Evolutionary conservation across 164 flowering plant species (phyloP), one percentile per base, ranked within the genome.

Genomic region (Liriodendron chinense): DNA sequence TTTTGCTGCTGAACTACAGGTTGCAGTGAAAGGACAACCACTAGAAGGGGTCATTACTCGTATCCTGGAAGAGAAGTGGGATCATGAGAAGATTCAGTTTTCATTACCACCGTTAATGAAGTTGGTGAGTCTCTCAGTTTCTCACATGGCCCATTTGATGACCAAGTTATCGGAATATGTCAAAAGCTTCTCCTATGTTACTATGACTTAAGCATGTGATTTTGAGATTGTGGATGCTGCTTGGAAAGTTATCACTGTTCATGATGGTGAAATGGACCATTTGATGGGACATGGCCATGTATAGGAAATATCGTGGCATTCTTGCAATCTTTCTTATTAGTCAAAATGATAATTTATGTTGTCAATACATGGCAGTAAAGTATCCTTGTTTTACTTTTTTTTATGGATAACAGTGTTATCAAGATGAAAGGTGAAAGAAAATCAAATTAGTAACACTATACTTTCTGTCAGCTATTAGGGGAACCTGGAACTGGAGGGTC

Each of bases 401-500:
- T 53, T 9, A 53, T 53, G 18, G 59, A 53, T 10, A 53, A 10
- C 3, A 16, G 18, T 53, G 18, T 53, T 10, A 53, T 16, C 18
- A 53, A 53, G 59, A 53, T 10, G 43, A 53, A 53, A 53, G 18
- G 13, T 13, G 59, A 53, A 53, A 16, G 16, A 16, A 53, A 10
- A 16, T 16, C 59, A 53, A 53, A 53, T 53, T 53, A 53, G 16
- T 53, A 10, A 10, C 59, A 53, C 13, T 10, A 53, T 53, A 2
- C 24, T 56, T 75, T 71, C 77, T 78, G 75, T 26, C 87, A 96
- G 99, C 76, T 96, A 67, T 84, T 96, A 50, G 99, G 99, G 75
- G 99, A 96, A 81, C 99, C 98, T 34, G 99, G 99, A 84, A 83
- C 83, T 79, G 99, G 99, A 53, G 99, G 99, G 73, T 96, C 99